A percentile compares a stretch with the other conserved stretches of the same genome.
These are phyloP conservation scores for Elongisporangium prolatum DNA, from an alignment of 352 stramenopile genomes.

Conservation along the genomic window DNA sequence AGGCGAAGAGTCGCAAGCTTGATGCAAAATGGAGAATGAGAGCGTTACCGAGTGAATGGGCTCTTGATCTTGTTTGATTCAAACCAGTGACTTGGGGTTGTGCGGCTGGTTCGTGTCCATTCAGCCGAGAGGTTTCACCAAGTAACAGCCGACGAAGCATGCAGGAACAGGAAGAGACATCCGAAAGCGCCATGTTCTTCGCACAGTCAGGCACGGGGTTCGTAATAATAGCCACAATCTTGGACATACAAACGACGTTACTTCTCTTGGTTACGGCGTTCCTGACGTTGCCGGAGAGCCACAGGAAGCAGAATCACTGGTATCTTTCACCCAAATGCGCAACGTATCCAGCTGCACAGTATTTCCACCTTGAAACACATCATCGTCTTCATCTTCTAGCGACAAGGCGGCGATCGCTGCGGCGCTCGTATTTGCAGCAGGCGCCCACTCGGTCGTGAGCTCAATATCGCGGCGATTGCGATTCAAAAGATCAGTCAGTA, in stretches of 20 bases:
- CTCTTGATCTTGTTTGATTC: not conserved
- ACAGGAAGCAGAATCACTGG: conserved; percentile 2
- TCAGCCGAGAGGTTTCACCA: not conserved
- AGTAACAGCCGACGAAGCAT: not conserved
- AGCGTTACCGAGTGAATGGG: no score
- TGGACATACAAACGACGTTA: not conserved
- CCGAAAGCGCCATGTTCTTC: not conserved
- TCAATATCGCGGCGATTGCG: conserved; percentile 64
- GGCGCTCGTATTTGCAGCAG: conserved; percentile 15
- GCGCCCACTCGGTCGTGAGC: conserved; percentile 67
- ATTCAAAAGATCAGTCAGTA: conserved; percentile 48
- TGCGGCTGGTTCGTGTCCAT: not conserved
- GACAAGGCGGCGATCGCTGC: conserved; percentile 8
- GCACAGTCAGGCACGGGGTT: not conserved
- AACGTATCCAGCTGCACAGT: conserved; percentile 50
- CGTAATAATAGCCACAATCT: not conserved
- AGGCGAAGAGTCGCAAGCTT: not conserved
- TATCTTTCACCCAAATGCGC: conserved; percentile 70
- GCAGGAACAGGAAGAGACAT: not conserved
- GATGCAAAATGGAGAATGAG: not conserved
- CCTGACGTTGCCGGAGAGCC: not conserved
- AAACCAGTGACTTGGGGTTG: no score
- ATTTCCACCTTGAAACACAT: conserved; percentile 7
- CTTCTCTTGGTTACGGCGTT: not conserved
- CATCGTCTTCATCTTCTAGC: conserved; percentile 6